These are phyloP conservation scores for Diaporthe sp. DNA, from an alignment of 2,329 filamentous ascomycete species.

Conservation along the genomic window DNA sequence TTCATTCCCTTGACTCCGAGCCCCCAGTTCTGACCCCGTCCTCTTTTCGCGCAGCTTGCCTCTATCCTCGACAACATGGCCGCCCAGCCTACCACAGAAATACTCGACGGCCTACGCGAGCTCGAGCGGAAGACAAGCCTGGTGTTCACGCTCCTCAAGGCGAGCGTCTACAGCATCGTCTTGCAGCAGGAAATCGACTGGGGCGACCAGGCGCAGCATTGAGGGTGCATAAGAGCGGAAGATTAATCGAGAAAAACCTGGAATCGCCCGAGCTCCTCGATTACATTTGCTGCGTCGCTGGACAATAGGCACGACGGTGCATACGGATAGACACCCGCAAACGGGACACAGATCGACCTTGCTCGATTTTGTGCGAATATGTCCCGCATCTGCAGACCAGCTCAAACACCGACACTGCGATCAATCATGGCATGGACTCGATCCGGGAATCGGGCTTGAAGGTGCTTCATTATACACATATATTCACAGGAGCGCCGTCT, in stretches of 20 bases:
- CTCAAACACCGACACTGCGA: neutral
- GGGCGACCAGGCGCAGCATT: conserved; percentile 63
- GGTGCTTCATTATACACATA: conserved; percentile 36
- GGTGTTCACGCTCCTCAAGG: conserved; percentile 96
- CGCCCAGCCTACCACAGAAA: conserved; percentile 81
- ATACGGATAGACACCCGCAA: neutral
- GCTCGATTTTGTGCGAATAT: neutral
- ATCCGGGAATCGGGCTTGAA: neutral
- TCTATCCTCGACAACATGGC: conserved; percentile 74
- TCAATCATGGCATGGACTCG: neutral
- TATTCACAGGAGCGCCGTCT: conserved; percentile 49
- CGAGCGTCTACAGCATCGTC: conserved; percentile 98
- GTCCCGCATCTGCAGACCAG: neutral
- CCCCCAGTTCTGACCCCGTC: neutral
- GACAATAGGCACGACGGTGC: neutral
- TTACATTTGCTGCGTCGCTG: neutral
- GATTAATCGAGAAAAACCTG: conserved; percentile 44
- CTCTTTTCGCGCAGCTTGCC: conserved; percentile 64
- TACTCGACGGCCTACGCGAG: conserved; percentile 87
- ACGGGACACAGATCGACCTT: neutral
- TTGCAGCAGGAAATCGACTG: conserved; percentile 95
- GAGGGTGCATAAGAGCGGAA: conserved; percentile 50
- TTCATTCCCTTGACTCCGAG: neutral
- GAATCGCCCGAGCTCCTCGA: neutral
- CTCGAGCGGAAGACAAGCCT: conserved; percentile 95